A percentile compares a stretch with the other conserved stretches of the same genome.
phyloP scores from a whole-genome alignment of 208 protist genomes.

The Crithidia expoeki region DNA sequence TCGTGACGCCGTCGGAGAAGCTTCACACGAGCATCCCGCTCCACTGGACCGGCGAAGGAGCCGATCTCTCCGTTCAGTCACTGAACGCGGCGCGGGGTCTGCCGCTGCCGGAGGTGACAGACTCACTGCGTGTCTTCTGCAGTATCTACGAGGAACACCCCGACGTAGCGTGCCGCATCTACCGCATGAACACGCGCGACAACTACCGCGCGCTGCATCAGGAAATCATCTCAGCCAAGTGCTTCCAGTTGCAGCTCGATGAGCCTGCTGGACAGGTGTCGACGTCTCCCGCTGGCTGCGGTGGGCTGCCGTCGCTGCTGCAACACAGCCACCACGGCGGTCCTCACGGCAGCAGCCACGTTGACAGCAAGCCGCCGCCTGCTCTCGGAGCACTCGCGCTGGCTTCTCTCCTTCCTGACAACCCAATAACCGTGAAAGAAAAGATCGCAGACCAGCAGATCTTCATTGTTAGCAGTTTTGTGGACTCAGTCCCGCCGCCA shows the following conservation, averaged over 20 bases:
- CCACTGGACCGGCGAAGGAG: constrained; percentile 65
- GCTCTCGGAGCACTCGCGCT: constrained; percentile 41
- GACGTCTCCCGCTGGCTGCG: not conserved
- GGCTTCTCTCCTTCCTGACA: constrained; percentile 49
- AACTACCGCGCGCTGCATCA: constrained; percentile 71
- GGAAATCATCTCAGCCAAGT: constrained; percentile 77
- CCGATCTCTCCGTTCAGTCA: constrained; percentile 43
- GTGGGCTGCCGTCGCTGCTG: constrained; percentile 16
- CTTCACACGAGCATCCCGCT: constrained; percentile 57
- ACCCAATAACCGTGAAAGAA: constrained; percentile 56
- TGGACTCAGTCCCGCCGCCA: constrained; percentile 53
- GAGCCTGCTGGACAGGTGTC: constrained; percentile 13
- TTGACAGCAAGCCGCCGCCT: constrained; percentile 15
- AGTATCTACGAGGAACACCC: constrained; percentile 74
- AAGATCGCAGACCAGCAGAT: constrained; percentile 45
- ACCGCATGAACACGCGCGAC: constrained; percentile 66
- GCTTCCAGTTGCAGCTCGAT: constrained; percentile 40
- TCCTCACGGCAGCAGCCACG: not conserved
- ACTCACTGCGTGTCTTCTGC: constrained; percentile 78
- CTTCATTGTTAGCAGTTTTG: constrained; percentile 65
- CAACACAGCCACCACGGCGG: constrained; percentile 13
- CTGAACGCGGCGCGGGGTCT: constrained; percentile 57
- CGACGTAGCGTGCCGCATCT: constrained; percentile 46
- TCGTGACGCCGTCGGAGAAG: constrained; percentile 59
- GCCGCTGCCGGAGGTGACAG: constrained; percentile 48